Percentiles rank a stretch among this genome's conserved stretches.
Evolutionary conservation across 768 basidiomycete genomes (phyloP).

Genomic region (Leucocoprinus birnbaumii): DNA sequence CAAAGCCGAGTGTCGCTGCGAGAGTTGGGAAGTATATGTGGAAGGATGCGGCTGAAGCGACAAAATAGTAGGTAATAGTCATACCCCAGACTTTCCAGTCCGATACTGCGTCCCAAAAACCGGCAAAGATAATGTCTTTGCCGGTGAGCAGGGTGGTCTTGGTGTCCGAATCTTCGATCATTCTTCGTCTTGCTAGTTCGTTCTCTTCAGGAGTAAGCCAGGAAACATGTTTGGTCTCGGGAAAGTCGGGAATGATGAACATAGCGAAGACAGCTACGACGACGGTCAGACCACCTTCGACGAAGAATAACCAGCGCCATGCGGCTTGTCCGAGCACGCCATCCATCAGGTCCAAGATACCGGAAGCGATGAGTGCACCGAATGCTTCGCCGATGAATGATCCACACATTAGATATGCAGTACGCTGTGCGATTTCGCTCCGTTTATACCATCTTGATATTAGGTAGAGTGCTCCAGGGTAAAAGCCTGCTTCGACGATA

Average conservation of each 20-base stretch:
- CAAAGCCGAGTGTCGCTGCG: conserved; percentile 64
- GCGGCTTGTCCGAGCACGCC: conserved; percentile 64
- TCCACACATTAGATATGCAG: conserved; percentile 68
- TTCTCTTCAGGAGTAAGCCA: conserved; percentile 61
- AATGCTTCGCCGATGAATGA: conserved; percentile 80
- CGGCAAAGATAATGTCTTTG: conserved; percentile 44
- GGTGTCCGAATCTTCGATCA: conserved; percentile 52
- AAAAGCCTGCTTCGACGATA: conserved; percentile 67
- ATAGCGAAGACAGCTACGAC: conserved; percentile 44
- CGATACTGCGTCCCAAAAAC: too few species aligned
- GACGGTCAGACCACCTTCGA: conserved; percentile 62
- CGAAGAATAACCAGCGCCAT: conserved; percentile 79
- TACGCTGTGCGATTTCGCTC: conserved; percentile 66
- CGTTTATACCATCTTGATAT: conserved; percentile 74
- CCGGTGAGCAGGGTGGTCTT: conserved; percentile 28
- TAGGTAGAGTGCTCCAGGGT: conserved; percentile 64
- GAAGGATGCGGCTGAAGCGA: conserved; percentile 59
- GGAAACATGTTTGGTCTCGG: conserved; percentile 38
- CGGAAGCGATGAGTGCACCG: conserved; percentile 74
- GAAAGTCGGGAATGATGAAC: conserved; percentile 75
- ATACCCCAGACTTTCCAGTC: conserved; percentile 77
- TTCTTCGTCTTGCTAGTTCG: conserved; percentile 54
- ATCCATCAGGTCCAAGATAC: conserved; percentile 70
- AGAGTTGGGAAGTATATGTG: conserved; percentile 77
- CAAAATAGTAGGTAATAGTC: conserved; percentile 28